These are phyloP conservation scores for Fonsecaea monophora DNA, from an alignment of 2,329 filamentous ascomycete genomes.

Conservation along the genomic window DNA sequence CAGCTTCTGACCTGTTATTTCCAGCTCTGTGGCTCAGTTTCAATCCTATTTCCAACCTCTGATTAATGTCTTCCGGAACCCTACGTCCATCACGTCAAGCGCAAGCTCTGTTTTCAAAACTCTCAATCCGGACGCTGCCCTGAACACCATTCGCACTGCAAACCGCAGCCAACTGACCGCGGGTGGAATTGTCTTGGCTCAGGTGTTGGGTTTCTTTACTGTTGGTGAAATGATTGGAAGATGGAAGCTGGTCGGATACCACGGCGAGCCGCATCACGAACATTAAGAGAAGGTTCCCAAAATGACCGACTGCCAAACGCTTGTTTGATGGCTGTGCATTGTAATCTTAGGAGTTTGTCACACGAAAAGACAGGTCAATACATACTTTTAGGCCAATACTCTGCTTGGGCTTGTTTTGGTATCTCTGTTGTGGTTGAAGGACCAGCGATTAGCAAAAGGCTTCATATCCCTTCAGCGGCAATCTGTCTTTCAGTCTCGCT, in stretches of 20 bases:
- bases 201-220: slow-evolving; percentile 95
- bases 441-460: background rate
- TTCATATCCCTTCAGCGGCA: background rate
- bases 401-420: background rate
- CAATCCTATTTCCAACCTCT: slow-evolving; percentile 83
- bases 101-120: slow-evolving; percentile 59
- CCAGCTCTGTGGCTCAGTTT: slow-evolving; percentile 70
- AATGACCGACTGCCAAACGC: slow-evolving; percentile 12
- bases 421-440: background rate
- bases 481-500: background rate
- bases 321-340: slow-evolving; percentile 16
- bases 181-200: slow-evolving; percentile 79
- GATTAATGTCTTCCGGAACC: slow-evolving; percentile 74
- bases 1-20: slow-evolving; percentile 10
- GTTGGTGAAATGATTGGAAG: slow-evolving; percentile 96
- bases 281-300: slow-evolving; percentile 39
- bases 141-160: slow-evolving; percentile 71
- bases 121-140: slow-evolving; percentile 61
- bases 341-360: slow-evolving; percentile 37
- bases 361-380: slow-evolving; percentile 34
- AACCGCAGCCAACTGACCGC: slow-evolving; percentile 73
- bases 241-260: slow-evolving; percentile 94
- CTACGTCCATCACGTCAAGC: slow-evolving; percentile 59
- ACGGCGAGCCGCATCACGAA: slow-evolving; percentile 66
- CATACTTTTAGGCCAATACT: slow-evolving; percentile 29